Evolutionary conservation across 2,329 filamentous ascomycete genomes (phyloP).

Genomic region (Fusarium sp.): DNA sequence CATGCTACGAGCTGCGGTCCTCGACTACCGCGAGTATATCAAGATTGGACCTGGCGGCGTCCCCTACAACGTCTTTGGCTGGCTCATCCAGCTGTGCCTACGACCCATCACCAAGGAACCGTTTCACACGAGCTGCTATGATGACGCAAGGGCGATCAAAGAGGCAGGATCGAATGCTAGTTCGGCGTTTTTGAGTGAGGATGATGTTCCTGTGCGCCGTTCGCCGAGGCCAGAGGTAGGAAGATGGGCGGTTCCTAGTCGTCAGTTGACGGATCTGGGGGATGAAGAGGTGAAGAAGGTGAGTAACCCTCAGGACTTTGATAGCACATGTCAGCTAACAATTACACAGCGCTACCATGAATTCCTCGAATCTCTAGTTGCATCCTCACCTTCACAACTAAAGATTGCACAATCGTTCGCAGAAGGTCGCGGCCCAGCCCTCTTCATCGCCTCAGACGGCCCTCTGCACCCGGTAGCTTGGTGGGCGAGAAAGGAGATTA

Average conservation of each 20-base stretch:
- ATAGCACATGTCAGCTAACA: not conserved
- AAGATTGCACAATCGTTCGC: constrained; percentile 26
- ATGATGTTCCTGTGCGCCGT: constrained; percentile 21
- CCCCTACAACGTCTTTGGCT: constrained; percentile 27
- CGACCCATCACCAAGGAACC: constrained; percentile 27
- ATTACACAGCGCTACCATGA: constrained; percentile 18
- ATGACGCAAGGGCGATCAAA: not conserved
- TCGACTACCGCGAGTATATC: constrained; percentile 29
- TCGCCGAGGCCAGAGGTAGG: constrained; percentile 22
- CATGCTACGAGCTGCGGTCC: constrained; percentile 11
- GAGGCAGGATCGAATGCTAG: constrained; percentile 19
- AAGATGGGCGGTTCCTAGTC: constrained; percentile 30
- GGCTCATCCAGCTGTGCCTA: constrained; percentile 22
- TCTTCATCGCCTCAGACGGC: constrained; percentile 11
- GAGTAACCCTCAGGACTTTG: not conserved
- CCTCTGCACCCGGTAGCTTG: constrained; percentile 9
- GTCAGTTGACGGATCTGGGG: constrained; percentile 24
- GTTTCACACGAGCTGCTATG: constrained; percentile 12
- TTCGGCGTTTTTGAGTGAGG: constrained; percentile 20
- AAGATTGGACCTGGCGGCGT: constrained; percentile 23
- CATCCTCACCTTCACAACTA: constrained; percentile 14
- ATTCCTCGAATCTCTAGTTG: constrained; percentile 27
- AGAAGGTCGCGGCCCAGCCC: constrained; percentile 27
- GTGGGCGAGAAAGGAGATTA: constrained; percentile 15
- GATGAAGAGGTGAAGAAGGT: not conserved